Evolutionary conservation across 768 basidiomycete genomes (phyloP).

Genomic region (Auricularia sp.): DNA sequence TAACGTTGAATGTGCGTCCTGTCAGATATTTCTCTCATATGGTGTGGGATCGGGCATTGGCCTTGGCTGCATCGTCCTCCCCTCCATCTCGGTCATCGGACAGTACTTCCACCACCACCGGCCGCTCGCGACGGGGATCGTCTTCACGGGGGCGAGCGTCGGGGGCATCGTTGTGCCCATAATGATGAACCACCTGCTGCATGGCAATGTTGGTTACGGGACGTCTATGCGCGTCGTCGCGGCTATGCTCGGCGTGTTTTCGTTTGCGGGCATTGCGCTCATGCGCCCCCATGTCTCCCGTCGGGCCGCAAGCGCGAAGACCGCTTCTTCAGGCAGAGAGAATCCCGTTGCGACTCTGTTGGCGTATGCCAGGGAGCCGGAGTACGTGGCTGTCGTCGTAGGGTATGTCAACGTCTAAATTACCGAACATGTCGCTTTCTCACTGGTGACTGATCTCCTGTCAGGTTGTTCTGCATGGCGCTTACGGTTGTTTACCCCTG

Average conservation of each 20-base stretch:
- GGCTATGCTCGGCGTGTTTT: constrained; percentile 28
- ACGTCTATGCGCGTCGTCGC: constrained; percentile 40
- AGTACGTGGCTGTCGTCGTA: background rate
- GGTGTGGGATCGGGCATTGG: constrained; percentile 43
- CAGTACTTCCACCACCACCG: constrained; percentile 44
- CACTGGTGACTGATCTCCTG: background rate
- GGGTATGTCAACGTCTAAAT: background rate
- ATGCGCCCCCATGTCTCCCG: constrained; percentile 29
- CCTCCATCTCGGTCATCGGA: constrained; percentile 37
- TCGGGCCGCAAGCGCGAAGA: constrained; percentile 19
- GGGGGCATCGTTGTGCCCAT: constrained; percentile 55
- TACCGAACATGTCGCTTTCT: background rate
- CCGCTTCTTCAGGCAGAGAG: constrained; percentile 23
- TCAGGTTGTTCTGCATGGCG: background rate
- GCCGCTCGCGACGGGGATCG: constrained; percentile 45
- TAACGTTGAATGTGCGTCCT: too few species aligned
- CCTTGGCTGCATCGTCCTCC: constrained; percentile 38
- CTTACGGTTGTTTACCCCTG: background rate
- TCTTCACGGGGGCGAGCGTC: constrained; percentile 47
- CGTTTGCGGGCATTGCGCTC: constrained; percentile 30
- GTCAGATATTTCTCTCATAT: constrained; percentile 41
- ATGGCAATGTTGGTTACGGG: constrained; percentile 32
- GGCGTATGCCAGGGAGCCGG: background rate
- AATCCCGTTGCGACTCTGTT: background rate
- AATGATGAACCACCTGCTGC: constrained; percentile 43